These are phyloP conservation scores for Trametes cinnabarina DNA, from an alignment of 768 basidiomycete species.

Conservation along the genomic window DNA sequence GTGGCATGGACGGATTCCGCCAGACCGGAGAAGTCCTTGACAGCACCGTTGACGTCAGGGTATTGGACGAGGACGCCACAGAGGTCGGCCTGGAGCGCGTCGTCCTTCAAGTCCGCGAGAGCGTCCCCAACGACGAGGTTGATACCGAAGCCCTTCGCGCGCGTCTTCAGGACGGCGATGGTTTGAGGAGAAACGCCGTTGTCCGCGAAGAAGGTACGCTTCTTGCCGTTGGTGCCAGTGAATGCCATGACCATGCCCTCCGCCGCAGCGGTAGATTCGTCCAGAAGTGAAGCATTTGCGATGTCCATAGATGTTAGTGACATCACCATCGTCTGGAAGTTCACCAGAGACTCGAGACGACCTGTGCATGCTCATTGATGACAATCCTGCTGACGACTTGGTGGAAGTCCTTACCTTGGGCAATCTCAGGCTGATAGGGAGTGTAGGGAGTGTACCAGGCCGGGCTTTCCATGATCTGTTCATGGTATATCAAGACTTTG, in stretches of 20 bases:
- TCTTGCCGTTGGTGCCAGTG: slow-evolving; percentile 62
- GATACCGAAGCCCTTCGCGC: slow-evolving; percentile 93
- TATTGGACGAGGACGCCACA: slow-evolving; percentile 93
- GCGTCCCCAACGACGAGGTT: slow-evolving; percentile 70
- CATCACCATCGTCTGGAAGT: slow-evolving; percentile 95
- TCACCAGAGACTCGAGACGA: slow-evolving; percentile 93
- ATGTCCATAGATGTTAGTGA: slow-evolving; percentile 94
- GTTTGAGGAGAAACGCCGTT: slow-evolving; percentile 84
- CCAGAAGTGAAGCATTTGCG: slow-evolving; percentile 92
- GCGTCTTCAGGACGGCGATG: slow-evolving; percentile 81
- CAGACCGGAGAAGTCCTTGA: slow-evolving; percentile 70
- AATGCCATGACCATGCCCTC: slow-evolving; percentile 98
- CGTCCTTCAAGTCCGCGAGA: slow-evolving; percentile 47
- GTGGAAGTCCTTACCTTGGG: slow-evolving; percentile 72
- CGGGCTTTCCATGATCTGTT: slow-evolving; percentile 87
- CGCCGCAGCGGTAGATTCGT: slow-evolving; percentile 93
- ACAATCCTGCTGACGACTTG: neutral
- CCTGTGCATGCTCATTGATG: slow-evolving; percentile 43
- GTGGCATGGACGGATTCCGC: slow-evolving; percentile 65
- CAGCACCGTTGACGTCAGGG: slow-evolving; percentile 83
- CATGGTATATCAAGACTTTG: neutral
- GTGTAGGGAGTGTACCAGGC: slow-evolving; percentile 98
- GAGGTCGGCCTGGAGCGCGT: slow-evolving; percentile 55
- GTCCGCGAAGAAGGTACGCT: slow-evolving; percentile 84
- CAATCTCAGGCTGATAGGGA: slow-evolving; percentile 95